Evolutionary conservation across 345 rosid genomes (phyloP).

Genomic region (Salix brachista): DNA sequence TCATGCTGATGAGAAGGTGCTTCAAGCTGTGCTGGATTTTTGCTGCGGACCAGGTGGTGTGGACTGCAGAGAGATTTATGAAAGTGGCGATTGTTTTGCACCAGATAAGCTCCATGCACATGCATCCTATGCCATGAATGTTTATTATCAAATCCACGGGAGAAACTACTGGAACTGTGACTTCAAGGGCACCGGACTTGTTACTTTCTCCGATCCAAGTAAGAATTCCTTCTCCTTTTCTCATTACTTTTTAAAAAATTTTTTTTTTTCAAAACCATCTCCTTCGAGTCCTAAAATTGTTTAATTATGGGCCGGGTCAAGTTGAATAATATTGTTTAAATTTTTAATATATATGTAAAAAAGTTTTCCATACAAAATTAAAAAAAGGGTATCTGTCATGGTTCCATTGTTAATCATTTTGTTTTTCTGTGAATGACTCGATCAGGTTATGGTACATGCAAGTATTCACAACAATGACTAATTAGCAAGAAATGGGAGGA

Average conservation of each 20-base stretch:
- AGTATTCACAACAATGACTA: slow-evolving; percentile 47
- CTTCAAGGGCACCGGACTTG: slow-evolving; percentile 61
- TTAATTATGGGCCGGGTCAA: not conserved
- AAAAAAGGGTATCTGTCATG: too few relatives aligned
- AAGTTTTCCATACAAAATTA: too few relatives aligned
- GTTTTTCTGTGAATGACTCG: not conserved
- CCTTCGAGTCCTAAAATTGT: too few relatives aligned
- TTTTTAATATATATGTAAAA: too few relatives aligned
- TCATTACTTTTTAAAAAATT: too few relatives aligned
- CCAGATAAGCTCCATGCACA: slow-evolving; percentile 60
- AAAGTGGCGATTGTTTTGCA: slow-evolving; percentile 44
- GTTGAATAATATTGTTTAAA: too few relatives aligned
- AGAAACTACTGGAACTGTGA: slow-evolving; percentile 76
- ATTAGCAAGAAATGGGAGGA: not conserved
- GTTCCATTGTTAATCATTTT: not conserved
- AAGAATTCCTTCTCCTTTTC: slow-evolving; percentile 12
- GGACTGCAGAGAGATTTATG: slow-evolving; percentile 54
- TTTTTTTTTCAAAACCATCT: too few relatives aligned
- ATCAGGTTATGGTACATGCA: slow-evolving; percentile 58
- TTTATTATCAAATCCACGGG: slow-evolving; percentile 65
- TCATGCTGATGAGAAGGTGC: slow-evolving; percentile 54
- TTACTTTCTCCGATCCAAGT: slow-evolving; percentile 68
- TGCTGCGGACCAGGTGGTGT: slow-evolving; percentile 69
- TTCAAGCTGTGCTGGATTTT: slow-evolving; percentile 51
- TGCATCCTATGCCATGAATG: slow-evolving; percentile 66